Conservation (phyloP, 164 flowering plant genomes). For the Tinospora cordifolia region DNA sequence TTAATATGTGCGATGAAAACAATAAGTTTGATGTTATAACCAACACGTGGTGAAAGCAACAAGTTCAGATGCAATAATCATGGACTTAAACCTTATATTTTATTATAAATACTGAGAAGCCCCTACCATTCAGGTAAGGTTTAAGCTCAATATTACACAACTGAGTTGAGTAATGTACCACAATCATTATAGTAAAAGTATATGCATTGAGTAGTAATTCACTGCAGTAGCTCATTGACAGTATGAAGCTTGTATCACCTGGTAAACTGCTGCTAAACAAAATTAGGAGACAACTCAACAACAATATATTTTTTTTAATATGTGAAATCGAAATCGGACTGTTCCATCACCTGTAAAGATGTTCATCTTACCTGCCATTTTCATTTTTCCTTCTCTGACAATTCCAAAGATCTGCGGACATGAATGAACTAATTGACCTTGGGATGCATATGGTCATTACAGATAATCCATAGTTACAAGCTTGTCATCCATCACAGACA, state of each 20-base stretch:
- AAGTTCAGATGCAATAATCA: not conserved
- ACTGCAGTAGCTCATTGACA: too few relatives aligned
- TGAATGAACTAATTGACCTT: not conserved
- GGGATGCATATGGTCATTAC: not conserved
- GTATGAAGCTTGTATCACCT: too few relatives aligned
- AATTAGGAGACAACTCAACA: not conserved
- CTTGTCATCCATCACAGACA: too few relatives aligned
- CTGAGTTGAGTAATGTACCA: too few relatives aligned
- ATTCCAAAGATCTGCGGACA: not conserved
- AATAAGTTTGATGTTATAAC: too few relatives aligned
- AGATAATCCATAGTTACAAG: not conserved
- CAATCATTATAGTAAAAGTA: not conserved
- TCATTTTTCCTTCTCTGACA: not conserved
- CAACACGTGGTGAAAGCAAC: not conserved
- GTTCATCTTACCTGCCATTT: not conserved
- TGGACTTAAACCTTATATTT: not conserved
- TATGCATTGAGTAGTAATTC: too few relatives aligned
- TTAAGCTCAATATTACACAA: not conserved
- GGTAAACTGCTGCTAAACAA: not conserved
- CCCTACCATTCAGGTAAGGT: not conserved
- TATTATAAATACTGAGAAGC: not conserved
- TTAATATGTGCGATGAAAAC: too few relatives aligned
- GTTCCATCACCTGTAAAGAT: not conserved
- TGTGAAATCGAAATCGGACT: not conserved
- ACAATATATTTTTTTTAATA: not conserved